A percentile compares a stretch with the other conserved stretches of the same genome.
phyloP scores from a whole-genome alignment of 1,284 basidiomycete species.

The Caloboletus firmus region DNA sequence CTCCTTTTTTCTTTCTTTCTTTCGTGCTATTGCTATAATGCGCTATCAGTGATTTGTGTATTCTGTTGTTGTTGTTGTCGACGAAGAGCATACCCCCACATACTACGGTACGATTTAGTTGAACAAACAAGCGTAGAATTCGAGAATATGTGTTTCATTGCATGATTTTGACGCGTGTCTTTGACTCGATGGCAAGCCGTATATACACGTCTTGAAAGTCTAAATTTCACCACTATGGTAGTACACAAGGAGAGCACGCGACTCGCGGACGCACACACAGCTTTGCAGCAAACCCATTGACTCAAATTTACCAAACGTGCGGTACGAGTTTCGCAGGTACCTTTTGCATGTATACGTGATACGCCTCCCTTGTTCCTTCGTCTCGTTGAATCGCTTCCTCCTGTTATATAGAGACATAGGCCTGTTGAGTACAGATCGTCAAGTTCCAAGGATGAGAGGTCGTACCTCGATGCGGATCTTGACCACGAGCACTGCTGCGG shows the following conservation, averaged over 20 bases:
- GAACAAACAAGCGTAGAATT: not conserved
- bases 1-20: no score
- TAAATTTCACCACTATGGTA: no score
- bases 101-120: not conserved
- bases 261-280: no score
- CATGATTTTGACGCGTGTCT: no score
- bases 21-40: not conserved
- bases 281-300: no score
- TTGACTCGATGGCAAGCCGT: no score
- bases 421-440: not conserved
- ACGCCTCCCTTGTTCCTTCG: constrained; percentile 13
- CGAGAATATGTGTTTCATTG: not conserved
- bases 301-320: constrained; percentile 23
- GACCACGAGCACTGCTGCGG: constrained; percentile 10
- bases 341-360: constrained; percentile 29
- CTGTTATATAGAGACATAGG: not conserved
- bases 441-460: not conserved
- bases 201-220: no score
- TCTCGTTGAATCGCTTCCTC: constrained; percentile 6
- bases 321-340: constrained; percentile 32
- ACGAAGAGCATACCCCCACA: constrained; percentile 5
- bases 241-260: no score
- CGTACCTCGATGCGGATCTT: constrained; percentile 34
- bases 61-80: not conserved
- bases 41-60: not conserved